Conservation (phyloP, 2,329 filamentous ascomycete species). For the Neopestalotiopsis sp. region DNA sequence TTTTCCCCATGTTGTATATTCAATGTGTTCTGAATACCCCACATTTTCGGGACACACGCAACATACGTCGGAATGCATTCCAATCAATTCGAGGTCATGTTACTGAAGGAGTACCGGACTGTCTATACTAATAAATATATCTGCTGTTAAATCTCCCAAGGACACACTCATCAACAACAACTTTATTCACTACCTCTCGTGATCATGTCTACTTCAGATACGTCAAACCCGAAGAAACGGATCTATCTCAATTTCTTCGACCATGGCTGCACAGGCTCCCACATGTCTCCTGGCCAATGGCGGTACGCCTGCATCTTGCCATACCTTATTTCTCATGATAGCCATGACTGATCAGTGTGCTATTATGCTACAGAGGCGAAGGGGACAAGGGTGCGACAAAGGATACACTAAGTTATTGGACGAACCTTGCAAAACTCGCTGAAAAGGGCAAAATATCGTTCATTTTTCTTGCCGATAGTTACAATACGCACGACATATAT, state of each 20-base stretch:
- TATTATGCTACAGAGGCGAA: neutral
- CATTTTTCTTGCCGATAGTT: conserved; percentile 52
- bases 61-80: too few species aligned
- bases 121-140: too few species aligned
- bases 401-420: conserved; percentile 46
- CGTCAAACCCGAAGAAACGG: conserved; percentile 8
- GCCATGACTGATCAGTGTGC: neutral
- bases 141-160: too few species aligned
- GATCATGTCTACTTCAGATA: neutral
- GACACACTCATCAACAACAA: too few species aligned
- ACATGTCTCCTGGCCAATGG: conserved; percentile 21
- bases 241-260: conserved; percentile 22
- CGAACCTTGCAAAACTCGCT: conserved; percentile 50
- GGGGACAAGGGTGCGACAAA: conserved; percentile 19
- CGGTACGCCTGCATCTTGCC: neutral
- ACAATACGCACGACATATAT: conserved; percentile 19
- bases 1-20: too few species aligned
- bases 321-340: neutral
- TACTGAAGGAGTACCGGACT: too few species aligned
- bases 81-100: too few species aligned
- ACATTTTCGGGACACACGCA: too few species aligned
- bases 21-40: too few species aligned
- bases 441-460: conserved; percentile 51
- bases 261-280: conserved; percentile 21
- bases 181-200: too few species aligned